Conservation (phyloP, 345 rosid genomes). For the Eutrema heterophyllum region DNA sequence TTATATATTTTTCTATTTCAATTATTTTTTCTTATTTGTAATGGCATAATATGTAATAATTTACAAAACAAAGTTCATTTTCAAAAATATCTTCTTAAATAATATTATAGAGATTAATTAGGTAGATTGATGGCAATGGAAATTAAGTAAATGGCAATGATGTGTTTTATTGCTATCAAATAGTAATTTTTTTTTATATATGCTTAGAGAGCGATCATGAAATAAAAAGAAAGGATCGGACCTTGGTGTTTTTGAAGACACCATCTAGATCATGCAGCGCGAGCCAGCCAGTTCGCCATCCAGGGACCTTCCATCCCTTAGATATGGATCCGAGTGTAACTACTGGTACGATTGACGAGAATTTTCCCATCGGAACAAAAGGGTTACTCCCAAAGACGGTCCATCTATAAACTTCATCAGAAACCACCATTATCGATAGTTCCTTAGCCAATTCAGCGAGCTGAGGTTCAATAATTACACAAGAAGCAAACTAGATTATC, state of each 20-base stretch:
- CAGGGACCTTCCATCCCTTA: slow-evolving; percentile 55
- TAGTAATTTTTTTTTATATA: neutral
- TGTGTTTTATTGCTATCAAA: neutral
- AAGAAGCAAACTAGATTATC: neutral
- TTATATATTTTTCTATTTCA: no score
- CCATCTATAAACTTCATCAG: slow-evolving; percentile 52
- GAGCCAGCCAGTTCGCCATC: slow-evolving; percentile 63
- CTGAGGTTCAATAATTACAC: slow-evolving; percentile 19
- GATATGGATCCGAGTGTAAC: slow-evolving; percentile 54
- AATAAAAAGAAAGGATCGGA: neutral
- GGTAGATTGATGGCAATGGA: neutral
- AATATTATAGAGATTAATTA: no score
- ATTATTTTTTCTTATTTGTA: no score
- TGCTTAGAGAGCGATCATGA: neutral
- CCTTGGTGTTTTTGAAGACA: slow-evolving; percentile 35
- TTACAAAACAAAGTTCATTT: no score
- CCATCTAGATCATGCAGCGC: slow-evolving; percentile 38
- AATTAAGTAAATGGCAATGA: neutral
- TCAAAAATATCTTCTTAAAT: no score
- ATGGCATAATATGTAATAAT: no score
- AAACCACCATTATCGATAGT: slow-evolving; percentile 45
- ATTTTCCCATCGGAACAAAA: slow-evolving; percentile 47
- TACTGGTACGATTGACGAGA: slow-evolving; percentile 50
- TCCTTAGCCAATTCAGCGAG: slow-evolving; percentile 46
- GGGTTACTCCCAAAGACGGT: slow-evolving; percentile 40